phyloP scores from a whole-genome alignment of 768 basidiomycete species.

The Hericium alpestre region DNA sequence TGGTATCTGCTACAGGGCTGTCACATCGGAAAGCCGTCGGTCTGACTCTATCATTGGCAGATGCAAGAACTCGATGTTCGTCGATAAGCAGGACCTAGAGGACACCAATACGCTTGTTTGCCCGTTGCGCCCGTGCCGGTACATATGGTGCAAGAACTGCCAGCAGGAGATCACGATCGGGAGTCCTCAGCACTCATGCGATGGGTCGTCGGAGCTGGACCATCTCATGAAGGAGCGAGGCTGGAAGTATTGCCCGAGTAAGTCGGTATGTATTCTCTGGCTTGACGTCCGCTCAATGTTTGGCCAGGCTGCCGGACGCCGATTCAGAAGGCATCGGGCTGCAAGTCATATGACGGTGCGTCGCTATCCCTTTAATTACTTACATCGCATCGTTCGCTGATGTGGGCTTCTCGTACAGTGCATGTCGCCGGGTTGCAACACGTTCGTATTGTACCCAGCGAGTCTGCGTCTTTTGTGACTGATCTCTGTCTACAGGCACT shows the following conservation, averaged over 20 bases:
- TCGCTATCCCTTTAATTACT: background rate
- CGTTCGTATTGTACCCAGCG: background rate
- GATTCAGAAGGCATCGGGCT: background rate
- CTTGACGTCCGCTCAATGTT: background rate
- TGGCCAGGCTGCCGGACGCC: background rate
- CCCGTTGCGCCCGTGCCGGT: constrained; percentile 19
- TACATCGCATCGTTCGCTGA: no score
- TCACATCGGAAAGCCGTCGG: no score
- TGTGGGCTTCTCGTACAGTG: background rate
- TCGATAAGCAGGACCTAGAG: constrained; percentile 20
- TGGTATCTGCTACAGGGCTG: constrained; percentile 6
- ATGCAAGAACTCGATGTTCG: constrained; percentile 15
- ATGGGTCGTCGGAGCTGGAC: constrained; percentile 22
- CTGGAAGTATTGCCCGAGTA: constrained; percentile 27
- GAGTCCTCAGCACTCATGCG: constrained; percentile 20
- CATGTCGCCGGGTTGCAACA: background rate
- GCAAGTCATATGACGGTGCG: background rate
- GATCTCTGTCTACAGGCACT: background rate
- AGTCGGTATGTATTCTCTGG: background rate
- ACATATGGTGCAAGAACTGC: constrained; percentile 25
- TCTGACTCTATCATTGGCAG: constrained; percentile 1
- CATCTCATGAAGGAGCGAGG: constrained; percentile 19
- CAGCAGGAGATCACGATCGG: constrained; percentile 14
- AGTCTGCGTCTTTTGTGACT: background rate
- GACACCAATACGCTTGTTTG: constrained; percentile 16